phyloP scores from a whole-genome alignment of 1,139 yeast genomes.

The Pichia cactophila region DNA sequence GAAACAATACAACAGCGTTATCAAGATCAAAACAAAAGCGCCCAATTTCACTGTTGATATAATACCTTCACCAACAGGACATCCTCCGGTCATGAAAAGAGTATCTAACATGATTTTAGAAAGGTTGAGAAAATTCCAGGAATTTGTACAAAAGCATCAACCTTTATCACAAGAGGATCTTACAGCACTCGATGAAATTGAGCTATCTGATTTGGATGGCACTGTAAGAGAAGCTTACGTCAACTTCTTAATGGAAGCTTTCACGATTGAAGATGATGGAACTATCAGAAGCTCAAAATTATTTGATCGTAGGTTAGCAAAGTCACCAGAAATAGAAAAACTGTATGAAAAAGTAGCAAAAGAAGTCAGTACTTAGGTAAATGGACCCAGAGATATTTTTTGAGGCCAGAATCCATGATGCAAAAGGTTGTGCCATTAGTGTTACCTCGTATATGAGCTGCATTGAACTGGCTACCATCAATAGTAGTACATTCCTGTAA shows the following conservation, averaged over 20 bases:
- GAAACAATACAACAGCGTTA: conserved; percentile 9
- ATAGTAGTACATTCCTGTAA: too few species aligned
- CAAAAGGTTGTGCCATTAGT: conserved; percentile 24
- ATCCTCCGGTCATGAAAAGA: conserved; percentile 16
- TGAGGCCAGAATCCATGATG: conserved; percentile 34
- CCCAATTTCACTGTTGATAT: conserved; percentile 12
- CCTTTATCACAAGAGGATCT: conserved; percentile 16
- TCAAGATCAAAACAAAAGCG: conserved; percentile 12
- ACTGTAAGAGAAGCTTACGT: conserved; percentile 8
- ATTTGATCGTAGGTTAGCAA: conserved; percentile 3
- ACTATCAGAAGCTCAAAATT: conserved; percentile 4
- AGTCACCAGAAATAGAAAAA: conserved; percentile 3
- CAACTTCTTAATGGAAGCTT: conserved; percentile 1
- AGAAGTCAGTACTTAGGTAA: not conserved
- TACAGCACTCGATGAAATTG: conserved; percentile 14
- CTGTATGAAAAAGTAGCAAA: conserved; percentile 8
- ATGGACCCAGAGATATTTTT: conserved; percentile 29
- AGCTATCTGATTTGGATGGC: conserved; percentile 2
- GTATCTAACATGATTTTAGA: conserved; percentile 14
- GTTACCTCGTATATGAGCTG: conserved; percentile 2
- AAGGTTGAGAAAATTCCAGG: conserved; percentile 12
- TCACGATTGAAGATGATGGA: conserved; percentile 11
- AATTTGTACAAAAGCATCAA: conserved; percentile 9
- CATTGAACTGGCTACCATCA: not conserved
- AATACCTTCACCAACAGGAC: conserved; percentile 18